Base-by-base conservation (phyloP, 78 protist genomes). In the Capsaspora owczarzaki region DNA sequence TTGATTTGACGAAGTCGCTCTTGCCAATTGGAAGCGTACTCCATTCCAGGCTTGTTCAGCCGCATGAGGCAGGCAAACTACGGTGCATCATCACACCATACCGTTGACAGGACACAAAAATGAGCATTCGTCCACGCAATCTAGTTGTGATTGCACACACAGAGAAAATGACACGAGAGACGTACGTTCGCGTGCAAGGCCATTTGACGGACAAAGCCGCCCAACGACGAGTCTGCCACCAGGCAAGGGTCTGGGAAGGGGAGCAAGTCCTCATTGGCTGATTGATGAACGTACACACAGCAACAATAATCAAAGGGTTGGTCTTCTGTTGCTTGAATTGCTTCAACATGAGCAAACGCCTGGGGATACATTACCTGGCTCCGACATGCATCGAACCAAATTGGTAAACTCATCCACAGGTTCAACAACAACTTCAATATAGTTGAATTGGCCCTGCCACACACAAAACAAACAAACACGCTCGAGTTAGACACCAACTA, bases 381-480 rank as follows among this genome's bases (percentile, higher is more conserved):
- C n/a, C n/a, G n/a, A n/a, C n/a, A n/a, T n/a, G n/a, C n/a, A n/a
- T n/a, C n/a, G n/a, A n/a, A 61, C 40, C 23, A 6, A 33, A n/a
- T 27, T 27, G 29, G 3, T 33, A 40, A 33, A 14, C 33, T 61
- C 40, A 33, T 61, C 70, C 14, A 61, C 41, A 2, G 70, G 70
- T 1, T 20, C 22, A 2, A 61, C 40, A 33, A 61, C 70, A n/a
- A 61, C 14, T 2, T 61, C 41, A 14, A 61, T 40, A n/a, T 33
- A 61, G 70, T 61, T 61, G 70, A 61, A 61, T 33, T 61, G 70
- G n/a, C 70, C 70, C 33, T 27, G 70, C 66, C 33, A 56, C n/a
- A 16, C 56, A 16, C 56, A 49, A 16, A 16, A 49, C 56, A 49
- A 49, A 49, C 56, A 49, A 49, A 49, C n/a, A 10, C 56, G 16